A percentile compares a stretch with the other conserved stretches of the same genome.
Conservation (phyloP, 163 green algal genomes). For the Prototheca cutis region DNA sequence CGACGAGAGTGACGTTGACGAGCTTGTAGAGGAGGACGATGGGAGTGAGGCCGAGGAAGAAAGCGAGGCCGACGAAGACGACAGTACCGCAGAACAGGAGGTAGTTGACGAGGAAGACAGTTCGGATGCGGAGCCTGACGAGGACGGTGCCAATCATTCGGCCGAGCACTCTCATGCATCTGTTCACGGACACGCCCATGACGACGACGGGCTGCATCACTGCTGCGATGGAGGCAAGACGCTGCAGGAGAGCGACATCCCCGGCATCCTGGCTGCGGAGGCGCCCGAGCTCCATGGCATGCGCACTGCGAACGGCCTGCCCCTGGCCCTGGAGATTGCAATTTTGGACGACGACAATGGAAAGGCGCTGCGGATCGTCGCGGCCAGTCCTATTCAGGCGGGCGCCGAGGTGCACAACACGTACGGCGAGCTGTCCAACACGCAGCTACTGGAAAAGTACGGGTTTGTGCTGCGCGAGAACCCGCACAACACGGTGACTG, state of each 20-base stretch:
- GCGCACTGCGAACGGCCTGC: constrained; percentile 24
- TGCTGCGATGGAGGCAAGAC: too few species aligned
- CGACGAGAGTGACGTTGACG: constrained; percentile 4
- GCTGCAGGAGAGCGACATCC: too few species aligned
- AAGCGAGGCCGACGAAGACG: too few species aligned
- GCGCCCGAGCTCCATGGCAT: constrained; percentile 2
- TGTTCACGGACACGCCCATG: too few species aligned
- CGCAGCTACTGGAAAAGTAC: constrained; percentile 71
- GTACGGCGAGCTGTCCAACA: constrained; percentile 73
- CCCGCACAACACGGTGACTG: constrained; percentile 34
- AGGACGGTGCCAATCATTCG: background rate
- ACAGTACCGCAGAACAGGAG: too few species aligned
- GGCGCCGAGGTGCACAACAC: constrained; percentile 75
- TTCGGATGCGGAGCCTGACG: background rate
- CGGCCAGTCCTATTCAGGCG: constrained; percentile 34
- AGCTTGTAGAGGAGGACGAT: constrained; percentile 9
- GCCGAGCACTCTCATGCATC: too few species aligned
- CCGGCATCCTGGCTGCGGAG: background rate
- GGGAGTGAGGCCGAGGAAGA: constrained; percentile 4
- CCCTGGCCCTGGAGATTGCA: constrained; percentile 62
- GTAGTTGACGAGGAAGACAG: constrained; percentile 4
- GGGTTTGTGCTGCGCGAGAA: constrained; percentile 64
- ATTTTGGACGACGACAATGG: constrained; percentile 45
- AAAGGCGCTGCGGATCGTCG: constrained; percentile 55
- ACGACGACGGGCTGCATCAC: too few species aligned